Base-by-base conservation (phyloP, 768 basidiomycete genomes). In the Phaeotremella fagi region DNA sequence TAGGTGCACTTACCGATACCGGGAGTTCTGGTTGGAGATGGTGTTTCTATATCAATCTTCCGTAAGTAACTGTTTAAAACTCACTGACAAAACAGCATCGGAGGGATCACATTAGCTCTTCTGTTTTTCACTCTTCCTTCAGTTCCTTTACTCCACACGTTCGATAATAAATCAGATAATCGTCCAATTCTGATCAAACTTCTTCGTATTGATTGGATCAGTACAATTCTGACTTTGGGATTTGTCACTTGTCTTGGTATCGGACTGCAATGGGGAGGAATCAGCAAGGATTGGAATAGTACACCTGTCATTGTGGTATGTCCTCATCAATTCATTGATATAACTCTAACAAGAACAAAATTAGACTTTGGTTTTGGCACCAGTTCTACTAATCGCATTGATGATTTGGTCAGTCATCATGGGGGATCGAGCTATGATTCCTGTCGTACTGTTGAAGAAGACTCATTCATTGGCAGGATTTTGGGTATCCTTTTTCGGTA, bases 241-340 rank as follows among this genome's bases (percentile, higher is more conserved):
- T 64, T 61, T 29, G 60, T 64, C 1, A 61, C 63, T 3, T 64
- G 60, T 36, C 28, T 64, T 11, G 59, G 63, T 11, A 38, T 64
- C n/a, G 60, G 53, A 3, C 41, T 61, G n/a, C 63, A 64, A 52
- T 56, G 57, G 54, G 63, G 53, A 4, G 63, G 63, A 0, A 38
- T 64, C 24, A 52, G 33, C 1, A 49, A 54, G 16, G 33, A 35
- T 4, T 64, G 63, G 63, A 56, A 59, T 24, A 42, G 48, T 38
- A 25, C 36, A 2, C 26, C 33, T 5, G 63, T 64, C 20, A 45
- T 64, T 5, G 44, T 55, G 3, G 63, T 64, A 22, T 50, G 63
- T 57, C 5, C 5, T n/a, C 14, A 12, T 18, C 15, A n/a, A n/a
- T n/a, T n/a, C n/a, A n/a, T n/a, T n/a, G n/a, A n/a, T n/a, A n/a